These are phyloP conservation scores for Phaeosphaeria sp. DNA, from an alignment of 2,329 filamentous ascomycete species.

Conservation along the genomic window DNA sequence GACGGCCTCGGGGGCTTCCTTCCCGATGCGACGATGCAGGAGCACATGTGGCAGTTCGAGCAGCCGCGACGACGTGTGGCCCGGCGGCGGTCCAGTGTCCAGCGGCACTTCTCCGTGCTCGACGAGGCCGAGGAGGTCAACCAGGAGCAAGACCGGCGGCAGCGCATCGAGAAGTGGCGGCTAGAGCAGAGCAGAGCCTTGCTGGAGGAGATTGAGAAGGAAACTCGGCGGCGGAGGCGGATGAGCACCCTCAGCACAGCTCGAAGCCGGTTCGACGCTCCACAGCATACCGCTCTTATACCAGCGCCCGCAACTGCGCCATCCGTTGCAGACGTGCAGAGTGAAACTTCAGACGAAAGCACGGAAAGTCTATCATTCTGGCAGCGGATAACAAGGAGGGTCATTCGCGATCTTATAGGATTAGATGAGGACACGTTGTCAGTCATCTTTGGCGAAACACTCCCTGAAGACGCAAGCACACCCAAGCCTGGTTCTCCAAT, in stretches of 20 bases:
- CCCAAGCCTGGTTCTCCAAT: constrained; percentile 28
- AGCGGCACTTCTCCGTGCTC: constrained; percentile 63
- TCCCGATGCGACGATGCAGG: constrained; percentile 72
- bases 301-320: constrained; percentile 17
- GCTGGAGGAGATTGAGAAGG: constrained; percentile 86
- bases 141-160: constrained; percentile 74
- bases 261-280: constrained; percentile 38
- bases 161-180: constrained; percentile 89
- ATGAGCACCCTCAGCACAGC: constrained; percentile 64
- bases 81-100: constrained; percentile 63
- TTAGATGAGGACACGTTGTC: constrained; percentile 86
- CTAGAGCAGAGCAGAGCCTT: constrained; percentile 87
- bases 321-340: constrained; percentile 38
- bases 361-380: constrained; percentile 73
- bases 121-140: constrained; percentile 60
- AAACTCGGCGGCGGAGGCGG: constrained; percentile 73
- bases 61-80: constrained; percentile 64
- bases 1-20: constrained; percentile 90
- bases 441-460: constrained; percentile 82
- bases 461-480: constrained; percentile 58
- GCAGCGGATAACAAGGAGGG: constrained; percentile 80
- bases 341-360: constrained; percentile 47
- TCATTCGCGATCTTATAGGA: constrained; percentile 88
- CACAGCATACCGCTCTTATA: constrained; percentile 16
- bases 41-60: constrained; percentile 90